Evolutionary conservation across 2,329 filamentous ascomycete genomes (phyloP).

Genomic region (Incumbomyces lentus): DNA sequence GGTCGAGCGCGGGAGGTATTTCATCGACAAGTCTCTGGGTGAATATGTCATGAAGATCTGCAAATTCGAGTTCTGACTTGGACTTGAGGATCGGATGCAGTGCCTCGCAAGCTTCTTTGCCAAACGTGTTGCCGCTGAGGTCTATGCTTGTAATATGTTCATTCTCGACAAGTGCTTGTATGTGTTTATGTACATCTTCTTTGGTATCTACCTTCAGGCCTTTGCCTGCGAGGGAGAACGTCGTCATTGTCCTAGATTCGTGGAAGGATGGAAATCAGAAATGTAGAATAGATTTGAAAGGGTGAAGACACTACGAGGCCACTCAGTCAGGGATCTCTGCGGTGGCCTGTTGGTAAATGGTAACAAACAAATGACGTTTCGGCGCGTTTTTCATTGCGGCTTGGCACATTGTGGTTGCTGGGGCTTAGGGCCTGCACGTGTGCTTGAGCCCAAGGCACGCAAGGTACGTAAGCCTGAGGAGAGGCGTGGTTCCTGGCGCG

Average conservation of each 20-base stretch:
- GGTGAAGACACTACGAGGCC: no score
- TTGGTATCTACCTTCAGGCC: constrained; percentile 85
- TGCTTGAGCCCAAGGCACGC: no score
- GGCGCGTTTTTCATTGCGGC: no score
- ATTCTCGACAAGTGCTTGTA: constrained; percentile 61
- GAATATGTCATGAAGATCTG: constrained; percentile 95
- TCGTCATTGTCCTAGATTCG: constrained; percentile 9
- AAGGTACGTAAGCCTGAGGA: no score
- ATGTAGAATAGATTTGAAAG: no score
- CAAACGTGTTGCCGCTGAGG: constrained; percentile 83
- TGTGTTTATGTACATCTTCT: constrained; percentile 74
- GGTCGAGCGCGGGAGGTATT: constrained; percentile 80
- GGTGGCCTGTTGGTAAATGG: no score
- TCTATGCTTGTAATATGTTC: constrained; percentile 73
- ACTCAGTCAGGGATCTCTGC: no score
- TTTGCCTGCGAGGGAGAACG: constrained; percentile 87
- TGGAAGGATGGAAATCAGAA: no score
- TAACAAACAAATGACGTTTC: no score
- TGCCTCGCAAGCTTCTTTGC: constrained; percentile 74
- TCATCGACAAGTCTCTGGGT: constrained; percentile 86
- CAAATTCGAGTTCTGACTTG: constrained; percentile 70
- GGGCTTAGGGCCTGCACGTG: no score
- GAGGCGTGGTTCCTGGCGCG: no score
- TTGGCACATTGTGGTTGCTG: no score
- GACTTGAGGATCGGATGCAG: constrained; percentile 65